A percentile compares a stretch with the other conserved stretches of the same genome.
phyloP scores from a whole-genome alignment of 1,284 basidiomycete species.

The Moesziomyces parantarcticus region DNA sequence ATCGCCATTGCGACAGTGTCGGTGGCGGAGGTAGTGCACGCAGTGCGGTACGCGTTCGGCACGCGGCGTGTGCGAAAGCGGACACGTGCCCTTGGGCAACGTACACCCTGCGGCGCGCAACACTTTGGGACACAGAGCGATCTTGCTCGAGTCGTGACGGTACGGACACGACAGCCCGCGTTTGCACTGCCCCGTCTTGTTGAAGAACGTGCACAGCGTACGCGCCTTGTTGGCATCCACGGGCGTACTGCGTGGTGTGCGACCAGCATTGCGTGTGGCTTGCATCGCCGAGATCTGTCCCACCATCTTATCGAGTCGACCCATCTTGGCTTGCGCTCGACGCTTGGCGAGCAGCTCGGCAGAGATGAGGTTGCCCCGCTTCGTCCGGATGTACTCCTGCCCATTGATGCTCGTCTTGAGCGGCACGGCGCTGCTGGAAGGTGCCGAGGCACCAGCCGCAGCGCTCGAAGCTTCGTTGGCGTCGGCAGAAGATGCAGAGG shows the following conservation, averaged over 20 bases:
- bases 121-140: constrained; percentile 62
- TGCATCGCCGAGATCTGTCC: constrained; percentile 50
- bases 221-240: constrained; percentile 18
- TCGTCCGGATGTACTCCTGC: constrained; percentile 68
- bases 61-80: constrained; percentile 53
- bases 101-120: constrained; percentile 58
- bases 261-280: constrained; percentile 26
- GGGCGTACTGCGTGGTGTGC: not conserved
- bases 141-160: constrained; percentile 56
- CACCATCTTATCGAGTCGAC: constrained; percentile 51
- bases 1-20: constrained; percentile 59
- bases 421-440: constrained; percentile 13
- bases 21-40: constrained; percentile 55
- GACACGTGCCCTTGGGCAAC: constrained; percentile 56
- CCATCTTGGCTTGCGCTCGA: constrained; percentile 47
- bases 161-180: constrained; percentile 63
- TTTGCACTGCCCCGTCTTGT: constrained; percentile 62
- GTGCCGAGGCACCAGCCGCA: not conserved
- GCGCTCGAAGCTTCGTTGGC: not conserved
- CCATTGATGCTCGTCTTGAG: constrained; percentile 68
- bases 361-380: constrained; percentile 69
- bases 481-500: constrained; percentile 11
- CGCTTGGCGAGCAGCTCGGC: constrained; percentile 58
- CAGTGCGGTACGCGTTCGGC: constrained; percentile 63
- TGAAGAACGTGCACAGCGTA: constrained; percentile 59